Conservation (phyloP, 176 grass and related monocot genomes). For the Carex myosuroides region DNA sequence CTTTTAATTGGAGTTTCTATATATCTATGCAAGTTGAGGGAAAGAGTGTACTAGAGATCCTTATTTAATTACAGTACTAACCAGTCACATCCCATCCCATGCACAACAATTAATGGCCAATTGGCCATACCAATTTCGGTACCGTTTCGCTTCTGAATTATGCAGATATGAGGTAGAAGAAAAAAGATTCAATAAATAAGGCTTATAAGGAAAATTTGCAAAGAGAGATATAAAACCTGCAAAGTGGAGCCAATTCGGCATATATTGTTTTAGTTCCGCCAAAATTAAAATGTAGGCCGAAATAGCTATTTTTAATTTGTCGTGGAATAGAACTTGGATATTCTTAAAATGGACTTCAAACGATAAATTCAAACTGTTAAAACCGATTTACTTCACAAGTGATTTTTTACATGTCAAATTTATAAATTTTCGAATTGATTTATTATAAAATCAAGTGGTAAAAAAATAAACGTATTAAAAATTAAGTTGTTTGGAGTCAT, state of each 20-base stretch:
- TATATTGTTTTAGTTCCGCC: neutral
- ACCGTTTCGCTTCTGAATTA: neutral
- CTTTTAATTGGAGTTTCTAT: neutral
- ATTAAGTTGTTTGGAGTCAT: too few relatives aligned
- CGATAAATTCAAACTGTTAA: too few relatives aligned
- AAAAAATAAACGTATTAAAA: too few relatives aligned
- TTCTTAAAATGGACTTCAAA: neutral
- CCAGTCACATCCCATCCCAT: neutral
- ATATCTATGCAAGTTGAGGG: neutral
- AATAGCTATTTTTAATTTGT: neutral
- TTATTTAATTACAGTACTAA: conserved; percentile 17
- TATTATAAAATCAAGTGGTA: too few relatives aligned
- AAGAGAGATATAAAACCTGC: too few relatives aligned
- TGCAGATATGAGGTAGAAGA: neutral
- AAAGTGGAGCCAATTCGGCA: neutral
- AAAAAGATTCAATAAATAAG: neutral
- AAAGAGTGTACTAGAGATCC: neutral
- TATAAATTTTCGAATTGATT: too few relatives aligned
- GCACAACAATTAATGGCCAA: too few relatives aligned
- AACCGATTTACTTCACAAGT: too few relatives aligned
- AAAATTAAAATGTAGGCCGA: neutral
- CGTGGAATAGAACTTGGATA: neutral
- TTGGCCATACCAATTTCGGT: neutral
- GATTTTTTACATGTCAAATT: too few relatives aligned
- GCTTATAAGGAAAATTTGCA: too few relatives aligned